A percentile compares a stretch with the other conserved stretches of the same genome.
These are phyloP conservation scores for Pyrenopolyporus hunteri DNA, from an alignment of 495 filamentous ascomycete genomes.

Conservation along the genomic window DNA sequence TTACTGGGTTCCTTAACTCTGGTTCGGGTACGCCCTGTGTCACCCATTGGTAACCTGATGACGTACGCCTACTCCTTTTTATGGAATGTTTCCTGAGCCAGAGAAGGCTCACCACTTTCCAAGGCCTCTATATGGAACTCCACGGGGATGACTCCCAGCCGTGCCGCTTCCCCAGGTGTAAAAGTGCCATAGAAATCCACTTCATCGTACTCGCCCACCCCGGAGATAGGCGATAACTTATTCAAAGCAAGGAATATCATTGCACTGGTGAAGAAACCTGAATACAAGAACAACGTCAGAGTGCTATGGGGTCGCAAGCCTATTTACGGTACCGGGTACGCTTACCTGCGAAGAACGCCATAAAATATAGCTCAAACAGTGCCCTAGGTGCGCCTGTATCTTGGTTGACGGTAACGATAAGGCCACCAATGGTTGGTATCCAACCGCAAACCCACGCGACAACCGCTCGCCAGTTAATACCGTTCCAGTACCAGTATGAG, in stretches of 20 bases:
- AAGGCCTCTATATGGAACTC: slow-evolving; percentile 26
- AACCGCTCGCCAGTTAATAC: slow-evolving; percentile 45
- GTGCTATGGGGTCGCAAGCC: not conserved
- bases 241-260: slow-evolving; percentile 41
- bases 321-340: not conserved
- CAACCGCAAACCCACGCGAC: slow-evolving; percentile 46
- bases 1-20: too few species aligned
- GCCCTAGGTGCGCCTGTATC: slow-evolving; percentile 36
- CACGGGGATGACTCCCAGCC: slow-evolving; percentile 35
- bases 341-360: slow-evolving; percentile 48
- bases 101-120: slow-evolving; percentile 22
- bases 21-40: too few species aligned
- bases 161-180: slow-evolving; percentile 40
- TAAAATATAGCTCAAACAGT: slow-evolving; percentile 43
- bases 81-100: slow-evolving; percentile 22
- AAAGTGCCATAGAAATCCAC: slow-evolving; percentile 45
- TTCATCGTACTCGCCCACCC: slow-evolving; percentile 41
- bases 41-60: not conserved
- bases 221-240: slow-evolving; percentile 40
- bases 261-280: slow-evolving; percentile 46
- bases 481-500: slow-evolving; percentile 47
- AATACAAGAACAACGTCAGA: not conserved
- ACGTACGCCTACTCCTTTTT: slow-evolving; percentile 22
- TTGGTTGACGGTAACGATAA: slow-evolving; percentile 38
- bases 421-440: slow-evolving; percentile 44